Conservation (phyloP, 2,329 filamentous ascomycete species). For the Cytospora piceicola region DNA sequence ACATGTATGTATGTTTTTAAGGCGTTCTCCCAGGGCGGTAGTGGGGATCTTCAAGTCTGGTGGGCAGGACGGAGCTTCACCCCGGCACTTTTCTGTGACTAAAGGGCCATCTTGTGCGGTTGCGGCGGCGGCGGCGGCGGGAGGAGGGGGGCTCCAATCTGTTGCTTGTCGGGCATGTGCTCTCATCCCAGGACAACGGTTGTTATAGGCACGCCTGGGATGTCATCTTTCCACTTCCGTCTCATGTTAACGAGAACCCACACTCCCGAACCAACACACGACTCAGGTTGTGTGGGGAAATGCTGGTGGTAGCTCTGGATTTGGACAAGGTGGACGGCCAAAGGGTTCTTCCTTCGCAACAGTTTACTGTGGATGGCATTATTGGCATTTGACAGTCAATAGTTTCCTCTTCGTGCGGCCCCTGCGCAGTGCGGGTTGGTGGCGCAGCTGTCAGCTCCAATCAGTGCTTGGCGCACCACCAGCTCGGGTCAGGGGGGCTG, state of each 20-base stretch:
- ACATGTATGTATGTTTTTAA: no score
- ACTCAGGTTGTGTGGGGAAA: neutral
- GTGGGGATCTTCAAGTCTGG: neutral
- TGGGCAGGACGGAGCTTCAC: neutral
- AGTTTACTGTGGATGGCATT: neutral
- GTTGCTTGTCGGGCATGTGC: neutral
- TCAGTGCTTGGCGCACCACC: neutral
- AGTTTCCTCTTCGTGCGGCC: slow-evolving; percentile 8
- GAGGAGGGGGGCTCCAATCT: neutral
- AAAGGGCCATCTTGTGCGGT: neutral
- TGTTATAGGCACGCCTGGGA: neutral
- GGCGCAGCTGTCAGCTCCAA: neutral
- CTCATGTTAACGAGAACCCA: neutral
- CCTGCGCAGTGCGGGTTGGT: slow-evolving; percentile 9
- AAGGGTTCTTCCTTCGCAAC: neutral
- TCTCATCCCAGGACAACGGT: neutral
- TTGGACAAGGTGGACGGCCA: neutral
- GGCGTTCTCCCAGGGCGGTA: neutral
- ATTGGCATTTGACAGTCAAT: neutral
- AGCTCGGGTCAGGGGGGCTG: neutral
- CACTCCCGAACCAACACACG: neutral
- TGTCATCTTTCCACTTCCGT: neutral
- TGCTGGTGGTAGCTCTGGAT: neutral
- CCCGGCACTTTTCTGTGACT: neutral
- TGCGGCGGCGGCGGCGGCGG: neutral